Percentiles rank a stretch among this genome's conserved stretches.
Evolutionary conservation across 2,329 filamentous ascomycete species (phyloP).

Genomic region (Nothophaeocryptopus gaeumannii): DNA sequence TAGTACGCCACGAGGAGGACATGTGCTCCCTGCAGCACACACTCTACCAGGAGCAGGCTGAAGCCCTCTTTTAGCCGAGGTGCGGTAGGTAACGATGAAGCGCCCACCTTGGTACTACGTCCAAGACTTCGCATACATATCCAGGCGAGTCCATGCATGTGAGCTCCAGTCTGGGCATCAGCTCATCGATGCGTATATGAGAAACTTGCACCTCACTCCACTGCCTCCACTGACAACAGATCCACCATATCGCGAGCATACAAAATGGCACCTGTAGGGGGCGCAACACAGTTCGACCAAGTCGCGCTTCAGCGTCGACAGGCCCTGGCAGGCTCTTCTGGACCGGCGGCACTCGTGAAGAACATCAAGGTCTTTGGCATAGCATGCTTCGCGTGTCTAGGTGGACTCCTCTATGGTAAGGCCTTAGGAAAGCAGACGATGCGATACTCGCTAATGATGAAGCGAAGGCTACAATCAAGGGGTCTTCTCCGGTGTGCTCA

Average conservation of each 20-base stretch:
- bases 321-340: constrained; percentile 40
- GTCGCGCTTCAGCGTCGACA: constrained; percentile 43
- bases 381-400: constrained; percentile 53
- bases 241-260: background rate
- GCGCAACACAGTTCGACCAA: constrained; percentile 37
- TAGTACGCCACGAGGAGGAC: background rate
- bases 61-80: constrained; percentile 5
- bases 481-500: constrained; percentile 68
- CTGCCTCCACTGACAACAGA: background rate
- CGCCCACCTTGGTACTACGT: constrained; percentile 1
- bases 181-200: background rate
- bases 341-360: constrained; percentile 50
- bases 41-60: background rate
- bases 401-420: constrained; percentile 56
- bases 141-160: background rate
- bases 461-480: constrained; percentile 68
- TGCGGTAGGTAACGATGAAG: background rate
- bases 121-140: constrained; percentile 6
- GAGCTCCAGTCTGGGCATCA: background rate
- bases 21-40: background rate
- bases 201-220: background rate
- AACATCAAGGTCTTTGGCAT: constrained; percentile 56
- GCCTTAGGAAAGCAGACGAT: background rate
- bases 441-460: background rate
- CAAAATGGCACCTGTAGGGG: constrained; percentile 40